Base-by-base conservation (phyloP, 2,329 filamentous ascomycete species). In the Plenodomus biglobosus region DNA sequence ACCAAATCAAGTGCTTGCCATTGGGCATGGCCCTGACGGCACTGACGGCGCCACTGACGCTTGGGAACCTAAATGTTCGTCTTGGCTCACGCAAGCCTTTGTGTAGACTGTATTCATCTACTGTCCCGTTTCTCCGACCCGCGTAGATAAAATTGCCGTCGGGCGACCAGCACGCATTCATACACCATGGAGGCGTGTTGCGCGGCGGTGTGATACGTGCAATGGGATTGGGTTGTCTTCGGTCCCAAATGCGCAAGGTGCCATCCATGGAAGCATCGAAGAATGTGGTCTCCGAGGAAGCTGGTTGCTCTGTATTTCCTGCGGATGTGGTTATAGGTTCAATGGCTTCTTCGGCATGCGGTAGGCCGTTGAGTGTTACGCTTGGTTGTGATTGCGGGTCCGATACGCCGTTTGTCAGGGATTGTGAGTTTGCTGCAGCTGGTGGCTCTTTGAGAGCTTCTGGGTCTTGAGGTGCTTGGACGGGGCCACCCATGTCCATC, bases 81-180 rank as follows among this genome's bases (percentile, higher is more conserved):
- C 88, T 84, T 0, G 92, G 86, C 55, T 84, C 80, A 74, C 87
- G 87, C 1, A 90, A 80, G 1, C 85, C 81, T 62, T 91, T 90
- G 68, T 94, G 90, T 16, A 99, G 78, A 64, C 85, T 90, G 73
- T 88, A 99, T 72, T 99, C 94, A 60, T 99, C 94, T 0, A 99
- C 94, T 0, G 90, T 95, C 42, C 90, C 83, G 71, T 97, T 97
- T 48, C 94, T 81, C 21, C 94, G 80, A 0, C 94, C 94, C 0
- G 88, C 92, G 73, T 96, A 99, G 62, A 99, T 92, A 72, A 84
- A 90, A 73, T 97, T 97, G 13, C 94, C 94, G 68, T 96, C 89
- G 0, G 91, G 91, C 45, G 88, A 92, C 94, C 94, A 99, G 75
- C 91, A 96, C 1, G 91, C 90, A 58, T 90, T 92, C 85, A 96